Base-by-base conservation (phyloP, 768 basidiomycete species). In the Boletus rubroflammeus region DNA sequence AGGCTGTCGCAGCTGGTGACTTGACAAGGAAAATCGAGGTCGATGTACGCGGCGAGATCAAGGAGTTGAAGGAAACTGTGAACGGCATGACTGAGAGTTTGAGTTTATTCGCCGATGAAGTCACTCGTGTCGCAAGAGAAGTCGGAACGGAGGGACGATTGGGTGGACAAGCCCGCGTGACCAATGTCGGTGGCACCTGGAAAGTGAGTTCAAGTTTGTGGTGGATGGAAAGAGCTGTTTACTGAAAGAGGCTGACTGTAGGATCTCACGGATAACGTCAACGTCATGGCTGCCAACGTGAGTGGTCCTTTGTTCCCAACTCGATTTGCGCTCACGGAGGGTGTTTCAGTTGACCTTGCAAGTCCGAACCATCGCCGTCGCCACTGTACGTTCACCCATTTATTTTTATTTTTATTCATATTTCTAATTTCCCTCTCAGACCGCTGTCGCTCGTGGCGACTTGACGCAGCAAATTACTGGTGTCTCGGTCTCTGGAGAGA, bases 131-230 rank as follows among this genome's bases (percentile, higher is more conserved):
- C 29, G 97, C 95, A 3, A 82, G 92, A 59, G 94, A 98, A 73
- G 97, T 98, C 67, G 97, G 97, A 28, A 98, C 95, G 8, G 97
- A 98, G 68, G 97, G 96, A 32, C 81, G 86, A 61, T 78, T 98
- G 64, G 97, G 96, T 47, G 96, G 95, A 10, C 95, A 96, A 63
- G 97, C 95, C 1, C 81, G 86, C 50, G 97, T 98, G 35, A 88
- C 86, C 57, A 91, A 93, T 65, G 93, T 99, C 42, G 91, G 92
- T 55, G 97, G 97, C 46, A 96, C 93, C 0, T 98, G 97, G 97
- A 93, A 93, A 76, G 79, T 76, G 42, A 43, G 59, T 47, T n/a
- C 13, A 19, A 14, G 36, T 14, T 36, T 42, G 19, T 14, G 14
- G 14, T 25, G 36, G 19, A 15, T 17, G 3, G 14, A 48, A 28